Evolutionary conservation across 345 rosid species (phyloP), one percentile per base, ranked within the genome.

Genomic region (Hibiscus mutabilis): DNA sequence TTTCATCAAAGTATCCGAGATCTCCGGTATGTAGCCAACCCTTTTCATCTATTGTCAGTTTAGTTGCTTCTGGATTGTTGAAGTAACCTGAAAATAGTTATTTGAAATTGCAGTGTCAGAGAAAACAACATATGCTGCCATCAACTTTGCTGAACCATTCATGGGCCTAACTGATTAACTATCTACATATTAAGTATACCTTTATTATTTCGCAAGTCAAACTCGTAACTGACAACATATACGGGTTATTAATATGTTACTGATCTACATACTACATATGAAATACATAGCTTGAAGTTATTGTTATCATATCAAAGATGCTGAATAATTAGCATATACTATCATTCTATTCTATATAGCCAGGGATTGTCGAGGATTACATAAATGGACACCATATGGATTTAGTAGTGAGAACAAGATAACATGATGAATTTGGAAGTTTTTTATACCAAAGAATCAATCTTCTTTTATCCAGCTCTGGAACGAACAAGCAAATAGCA

Each of bases 11-110:
- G 70, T 85, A 90, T 40, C 98, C 99, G 59, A 95, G 91, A 83
- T 95, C 99, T 65, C 99, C 97, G 0, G 98, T 95, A 73, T 86
- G 97, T 2, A 95, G 82, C 98, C 96, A 95, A 61, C 97, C 96
- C 40, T 88, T 73, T 31, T 42, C 73, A 76, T 92, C 98, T 72
- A 89, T 86, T 15, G 96, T 88, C 66, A 77, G 79, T 71, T 83
- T 85, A 19, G 97, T 89, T 37, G 98, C 99, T 66, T 86, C 76
- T 31, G 93, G 86, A 72, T 89, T 95, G 73, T 89, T 89, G 51
- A 84, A 77, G 72, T 95, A 95, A 24, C 96, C 99, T 95, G 88
- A 71, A 79, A 83, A 64, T 65, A 29, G 76, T 60, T 64, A 27
- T 65, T 46, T 16, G 18, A 60, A 65, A 66, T 19, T 24, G 7